phyloP scores from a whole-genome alignment of 2,329 filamentous ascomycete species.

The Gliomastix tumulicola region DNA sequence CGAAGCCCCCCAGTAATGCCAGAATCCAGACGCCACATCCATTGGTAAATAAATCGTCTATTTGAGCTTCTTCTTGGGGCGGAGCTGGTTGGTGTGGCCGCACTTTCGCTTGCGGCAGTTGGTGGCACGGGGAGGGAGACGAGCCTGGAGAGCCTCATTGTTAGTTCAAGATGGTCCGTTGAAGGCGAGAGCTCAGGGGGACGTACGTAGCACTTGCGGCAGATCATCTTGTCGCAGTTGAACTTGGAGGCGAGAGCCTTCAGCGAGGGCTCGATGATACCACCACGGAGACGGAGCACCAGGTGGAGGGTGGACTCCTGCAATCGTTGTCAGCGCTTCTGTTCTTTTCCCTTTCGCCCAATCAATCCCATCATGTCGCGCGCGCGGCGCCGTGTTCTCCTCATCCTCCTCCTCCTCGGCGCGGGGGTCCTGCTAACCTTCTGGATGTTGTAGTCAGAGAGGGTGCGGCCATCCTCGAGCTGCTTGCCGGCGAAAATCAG shows the following conservation, averaged over 20 bases:
- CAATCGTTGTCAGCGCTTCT: constrained; percentile 5
- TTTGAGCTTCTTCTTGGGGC: constrained; percentile 99
- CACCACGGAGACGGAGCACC: constrained; percentile 97
- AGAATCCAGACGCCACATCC: constrained; percentile 35
- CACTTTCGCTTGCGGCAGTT: constrained; percentile 99
- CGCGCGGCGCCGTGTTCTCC: neutral
- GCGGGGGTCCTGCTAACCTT: constrained; percentile 65
- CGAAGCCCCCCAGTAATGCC: constrained; percentile 26
- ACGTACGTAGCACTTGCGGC: constrained; percentile 99
- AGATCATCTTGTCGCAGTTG: constrained; percentile 99
- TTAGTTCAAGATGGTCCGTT: constrained; percentile 6
- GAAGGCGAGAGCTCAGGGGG: neutral
- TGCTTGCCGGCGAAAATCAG: constrained; percentile 99
- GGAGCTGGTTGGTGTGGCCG: constrained; percentile 99
- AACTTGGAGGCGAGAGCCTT: constrained; percentile 98
- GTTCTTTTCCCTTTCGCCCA: too few species aligned
- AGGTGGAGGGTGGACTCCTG: constrained; percentile 97
- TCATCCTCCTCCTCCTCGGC: too few species aligned
- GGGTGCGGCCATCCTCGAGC: constrained; percentile 94
- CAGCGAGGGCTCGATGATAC: constrained; percentile 98
- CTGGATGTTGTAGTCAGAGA: constrained; percentile 99
- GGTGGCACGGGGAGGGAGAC: constrained; percentile 95
- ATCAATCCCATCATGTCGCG: neutral
- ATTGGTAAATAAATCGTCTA: constrained; percentile 34
- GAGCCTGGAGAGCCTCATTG: constrained; percentile 44